A percentile compares a stretch with the other conserved stretches of the same genome.
phyloP scores from a whole-genome alignment of 1,284 basidiomycete genomes.

The Coriolopsis trogii region DNA sequence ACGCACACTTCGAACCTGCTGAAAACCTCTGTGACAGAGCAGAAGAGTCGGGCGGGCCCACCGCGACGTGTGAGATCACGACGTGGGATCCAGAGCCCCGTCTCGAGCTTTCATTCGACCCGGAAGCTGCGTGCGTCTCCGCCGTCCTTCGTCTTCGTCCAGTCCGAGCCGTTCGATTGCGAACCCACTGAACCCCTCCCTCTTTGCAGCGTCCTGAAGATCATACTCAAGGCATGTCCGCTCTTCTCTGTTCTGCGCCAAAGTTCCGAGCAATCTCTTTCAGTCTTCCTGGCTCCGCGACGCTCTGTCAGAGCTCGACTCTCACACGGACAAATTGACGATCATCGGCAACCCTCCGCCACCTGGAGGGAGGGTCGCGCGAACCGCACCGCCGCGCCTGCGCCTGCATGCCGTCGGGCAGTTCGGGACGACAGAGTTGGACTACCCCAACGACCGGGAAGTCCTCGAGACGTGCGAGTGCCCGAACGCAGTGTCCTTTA shows the following conservation, averaged over 20 bases:
- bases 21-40: slow-evolving; percentile 51
- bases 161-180: too few species aligned
- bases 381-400: slow-evolving; percentile 58
- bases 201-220: slow-evolving; percentile 64
- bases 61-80: slow-evolving; percentile 86
- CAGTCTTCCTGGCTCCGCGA: slow-evolving; percentile 92
- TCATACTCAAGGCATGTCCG: slow-evolving; percentile 79
- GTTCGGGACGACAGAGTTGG: slow-evolving; percentile 90
- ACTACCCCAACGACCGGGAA: slow-evolving; percentile 89
- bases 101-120: slow-evolving; percentile 80
- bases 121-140: slow-evolving; percentile 60
- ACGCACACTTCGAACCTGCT: slow-evolving; percentile 5
- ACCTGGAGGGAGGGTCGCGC: slow-evolving; percentile 31
- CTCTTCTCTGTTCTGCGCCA: slow-evolving; percentile 8
- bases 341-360: slow-evolving; percentile 76
- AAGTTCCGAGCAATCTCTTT: not conserved
- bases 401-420: slow-evolving; percentile 78
- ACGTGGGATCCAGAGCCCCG: slow-evolving; percentile 86
- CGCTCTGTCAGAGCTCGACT: slow-evolving; percentile 87
- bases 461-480: slow-evolving; percentile 91
- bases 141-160: not conserved
- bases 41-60: slow-evolving; percentile 83
- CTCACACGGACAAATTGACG: slow-evolving; percentile 81
- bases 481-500: slow-evolving; percentile 65
- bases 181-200: too few species aligned